A percentile compares a stretch with the other conserved stretches of the same genome.
Conservation (phyloP, 345 rosid genomes). For the Euphorbia peplus region DNA sequence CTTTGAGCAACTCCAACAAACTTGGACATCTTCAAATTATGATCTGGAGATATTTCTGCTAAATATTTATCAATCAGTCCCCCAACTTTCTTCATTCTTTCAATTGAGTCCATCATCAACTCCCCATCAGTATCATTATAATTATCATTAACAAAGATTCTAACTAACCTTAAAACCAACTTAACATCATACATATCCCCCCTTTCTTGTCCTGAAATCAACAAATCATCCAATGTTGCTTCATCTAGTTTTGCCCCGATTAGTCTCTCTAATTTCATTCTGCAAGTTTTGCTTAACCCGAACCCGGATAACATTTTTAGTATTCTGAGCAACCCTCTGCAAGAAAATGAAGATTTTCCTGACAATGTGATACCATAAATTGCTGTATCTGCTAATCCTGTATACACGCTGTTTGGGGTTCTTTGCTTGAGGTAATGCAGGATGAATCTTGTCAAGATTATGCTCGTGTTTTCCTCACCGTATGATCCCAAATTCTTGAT, state of each 20-base stretch:
- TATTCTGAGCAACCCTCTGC: constrained; percentile 62
- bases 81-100: constrained; percentile 48
- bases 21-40: constrained; percentile 53
- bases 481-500: constrained; percentile 47
- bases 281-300: constrained; percentile 51
- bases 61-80: constrained; percentile 57
- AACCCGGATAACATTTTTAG: constrained; percentile 47
- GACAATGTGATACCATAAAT: constrained; percentile 48
- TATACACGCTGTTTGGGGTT: constrained; percentile 9
- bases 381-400: constrained; percentile 53
- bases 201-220: constrained; percentile 44
- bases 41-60: constrained; percentile 76
- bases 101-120: background rate
- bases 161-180: constrained; percentile 53
- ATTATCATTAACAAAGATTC: constrained; percentile 37
- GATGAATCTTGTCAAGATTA: constrained; percentile 65
- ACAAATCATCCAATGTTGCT: constrained; percentile 72
- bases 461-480: constrained; percentile 44
- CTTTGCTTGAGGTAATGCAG: constrained; percentile 59
- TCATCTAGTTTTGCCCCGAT: constrained; percentile 65
- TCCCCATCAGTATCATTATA: background rate
- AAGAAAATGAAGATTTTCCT: constrained; percentile 48
- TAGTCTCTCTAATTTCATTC: constrained; percentile 52
- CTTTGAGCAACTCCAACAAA: constrained; percentile 67
- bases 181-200: constrained; percentile 61